Percentiles rank a stretch among this genome's conserved stretches.
These are phyloP conservation scores for Vitis cinerea DNA, from an alignment of 164 flowering plant genomes.

Conservation along the genomic window DNA sequence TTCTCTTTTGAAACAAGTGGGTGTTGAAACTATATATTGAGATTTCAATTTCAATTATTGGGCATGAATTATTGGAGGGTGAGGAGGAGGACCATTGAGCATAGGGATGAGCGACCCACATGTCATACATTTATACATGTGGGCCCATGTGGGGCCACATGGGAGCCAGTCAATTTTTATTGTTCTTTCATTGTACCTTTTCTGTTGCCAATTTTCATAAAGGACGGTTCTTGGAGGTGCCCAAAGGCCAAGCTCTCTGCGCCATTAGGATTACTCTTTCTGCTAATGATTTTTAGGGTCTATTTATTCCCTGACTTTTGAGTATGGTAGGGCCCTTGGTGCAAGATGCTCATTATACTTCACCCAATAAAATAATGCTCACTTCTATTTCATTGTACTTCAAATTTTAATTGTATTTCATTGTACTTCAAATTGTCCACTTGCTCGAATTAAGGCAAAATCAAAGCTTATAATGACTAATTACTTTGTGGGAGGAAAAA, in stretches of 20 bases:
- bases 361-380: no score
- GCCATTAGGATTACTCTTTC: no score
- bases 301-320: no score
- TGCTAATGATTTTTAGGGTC: no score
- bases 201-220: not conserved
- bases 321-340: no score
- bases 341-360: no score
- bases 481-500: no score
- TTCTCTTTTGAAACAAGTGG: not conserved
- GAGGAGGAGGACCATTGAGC: not conserved
- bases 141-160: conserved; percentile 4
- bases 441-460: no score
- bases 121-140: not conserved
- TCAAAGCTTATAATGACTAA: no score
- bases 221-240: conserved; percentile 13
- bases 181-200: not conserved
- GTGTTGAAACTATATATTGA: not conserved
- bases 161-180: conserved; percentile 1
- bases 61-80: conserved; percentile 5
- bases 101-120: conserved; percentile 17
- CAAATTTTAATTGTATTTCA: no score
- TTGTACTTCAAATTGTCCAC: no score
- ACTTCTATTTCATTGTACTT: no score
- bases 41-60: conserved; percentile 10
- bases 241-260: conserved; percentile 2